phyloP scores from a whole-genome alignment of 208 protist species.

The Tritrichomonas foetus region DNA sequence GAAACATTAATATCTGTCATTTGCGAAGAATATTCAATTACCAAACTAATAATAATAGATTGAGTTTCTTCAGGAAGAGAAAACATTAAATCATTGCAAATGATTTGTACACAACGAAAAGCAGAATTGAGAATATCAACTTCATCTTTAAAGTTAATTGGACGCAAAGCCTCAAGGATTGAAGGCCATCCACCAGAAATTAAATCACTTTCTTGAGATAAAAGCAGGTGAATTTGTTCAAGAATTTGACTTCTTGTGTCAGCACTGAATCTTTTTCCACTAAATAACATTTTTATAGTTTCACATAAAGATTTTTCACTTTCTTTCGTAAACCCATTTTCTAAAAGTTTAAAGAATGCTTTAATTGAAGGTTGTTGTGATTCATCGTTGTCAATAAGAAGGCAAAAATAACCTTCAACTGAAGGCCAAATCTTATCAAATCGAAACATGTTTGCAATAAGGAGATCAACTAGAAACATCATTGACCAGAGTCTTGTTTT shows the following conservation, averaged over 20 bases:
- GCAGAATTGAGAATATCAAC: neutral
- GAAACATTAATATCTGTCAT: neutral
- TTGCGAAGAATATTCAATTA: neutral
- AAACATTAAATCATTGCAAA: neutral
- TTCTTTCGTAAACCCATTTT: neutral
- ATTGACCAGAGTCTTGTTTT: neutral
- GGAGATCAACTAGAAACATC: neutral
- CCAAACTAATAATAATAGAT: neutral
- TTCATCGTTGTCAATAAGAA: neutral
- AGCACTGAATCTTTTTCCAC: neutral
- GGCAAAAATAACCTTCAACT: neutral
- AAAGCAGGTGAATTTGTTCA: neutral
- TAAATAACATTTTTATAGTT: neutral
- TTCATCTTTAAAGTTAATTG: constrained; percentile 18
- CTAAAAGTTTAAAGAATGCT: neutral
- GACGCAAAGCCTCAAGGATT: neutral
- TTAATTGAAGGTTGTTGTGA: neutral
- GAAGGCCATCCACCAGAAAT: neutral
- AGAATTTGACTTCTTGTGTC: neutral
- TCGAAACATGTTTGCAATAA: neutral
- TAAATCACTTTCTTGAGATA: neutral
- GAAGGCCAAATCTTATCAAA: constrained; percentile 11
- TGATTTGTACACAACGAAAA: constrained; percentile 15
- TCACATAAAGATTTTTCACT: neutral
- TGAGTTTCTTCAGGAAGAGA: neutral